Evolutionary conservation across 345 rosid species (phyloP).

Genomic region (Pistacia atlantica): DNA sequence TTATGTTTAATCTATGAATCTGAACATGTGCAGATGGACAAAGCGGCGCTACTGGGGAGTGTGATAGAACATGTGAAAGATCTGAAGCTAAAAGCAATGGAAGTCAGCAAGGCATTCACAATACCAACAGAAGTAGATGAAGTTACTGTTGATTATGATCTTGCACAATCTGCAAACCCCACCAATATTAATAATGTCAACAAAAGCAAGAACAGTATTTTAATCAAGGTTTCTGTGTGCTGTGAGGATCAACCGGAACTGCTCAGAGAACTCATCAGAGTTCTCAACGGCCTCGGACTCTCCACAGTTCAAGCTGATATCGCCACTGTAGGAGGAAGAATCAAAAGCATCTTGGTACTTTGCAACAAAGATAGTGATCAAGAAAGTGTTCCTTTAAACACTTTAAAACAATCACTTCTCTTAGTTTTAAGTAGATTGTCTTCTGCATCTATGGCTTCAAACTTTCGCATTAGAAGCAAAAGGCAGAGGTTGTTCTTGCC

Average conservation of each 20-base stretch:
- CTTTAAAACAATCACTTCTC: conserved; percentile 51
- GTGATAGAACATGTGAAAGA: conserved; percentile 77
- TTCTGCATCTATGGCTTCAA: conserved; percentile 44
- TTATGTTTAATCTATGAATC: not conserved
- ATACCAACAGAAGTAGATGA: conserved; percentile 77
- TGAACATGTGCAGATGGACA: conserved; percentile 64
- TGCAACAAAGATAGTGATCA: conserved; percentile 30
- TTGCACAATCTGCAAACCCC: conserved; percentile 4
- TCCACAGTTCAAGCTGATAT: conserved; percentile 61
- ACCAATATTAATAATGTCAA: not conserved
- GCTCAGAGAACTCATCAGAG: conserved; percentile 60
- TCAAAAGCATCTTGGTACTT: conserved; percentile 60
- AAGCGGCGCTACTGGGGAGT: conserved; percentile 80
- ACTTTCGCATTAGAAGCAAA: conserved; percentile 73
- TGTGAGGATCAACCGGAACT: conserved; percentile 88
- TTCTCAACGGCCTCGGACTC: conserved; percentile 52
- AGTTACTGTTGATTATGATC: conserved; percentile 55
- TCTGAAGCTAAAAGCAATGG: conserved; percentile 62
- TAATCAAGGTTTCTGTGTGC: conserved; percentile 69
- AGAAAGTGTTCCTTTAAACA: conserved; percentile 30
- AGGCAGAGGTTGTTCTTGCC: conserved; percentile 87
- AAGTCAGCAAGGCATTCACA: conserved; percentile 43
- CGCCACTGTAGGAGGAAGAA: conserved; percentile 72
- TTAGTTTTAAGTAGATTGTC: conserved; percentile 48
- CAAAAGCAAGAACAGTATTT: conserved; percentile 11